phyloP scores from a whole-genome alignment of 495 filamentous ascomycete species.

The Penicillium silybi region DNA sequence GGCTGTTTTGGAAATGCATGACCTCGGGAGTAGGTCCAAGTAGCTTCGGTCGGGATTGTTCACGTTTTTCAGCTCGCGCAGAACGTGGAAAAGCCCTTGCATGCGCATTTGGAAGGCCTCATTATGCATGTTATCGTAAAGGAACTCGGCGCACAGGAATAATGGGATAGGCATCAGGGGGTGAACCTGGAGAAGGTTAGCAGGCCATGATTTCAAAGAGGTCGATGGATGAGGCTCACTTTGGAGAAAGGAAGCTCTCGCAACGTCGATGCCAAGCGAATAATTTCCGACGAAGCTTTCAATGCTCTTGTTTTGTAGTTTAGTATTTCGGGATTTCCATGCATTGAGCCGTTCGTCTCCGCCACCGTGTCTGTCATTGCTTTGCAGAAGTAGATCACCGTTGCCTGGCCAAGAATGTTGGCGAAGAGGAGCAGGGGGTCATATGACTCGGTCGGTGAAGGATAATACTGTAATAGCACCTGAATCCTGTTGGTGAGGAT shows the following conservation, averaged over 20 bases:
- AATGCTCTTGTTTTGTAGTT: not conserved
- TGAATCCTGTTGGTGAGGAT: slow-evolving; percentile 37
- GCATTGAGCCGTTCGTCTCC: not conserved
- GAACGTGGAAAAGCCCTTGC: slow-evolving; percentile 5
- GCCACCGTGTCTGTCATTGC: slow-evolving; percentile 1
- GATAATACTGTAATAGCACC: slow-evolving; percentile 10
- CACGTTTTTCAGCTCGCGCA: slow-evolving; percentile 17
- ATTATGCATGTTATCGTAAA: slow-evolving; percentile 6
- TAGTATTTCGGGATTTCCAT: not conserved
- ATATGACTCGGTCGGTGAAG: slow-evolving; percentile 19
- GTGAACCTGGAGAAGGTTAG: slow-evolving; percentile 8
- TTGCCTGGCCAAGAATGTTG: slow-evolving; percentile 41
- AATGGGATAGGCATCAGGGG: slow-evolving; percentile 17
- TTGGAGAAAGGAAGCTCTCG: slow-evolving; percentile 41
- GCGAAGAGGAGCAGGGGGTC: slow-evolving; percentile 43
- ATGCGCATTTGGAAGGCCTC: slow-evolving; percentile 7
- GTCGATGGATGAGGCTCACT: slow-evolving; percentile 3
- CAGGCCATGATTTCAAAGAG: not conserved
- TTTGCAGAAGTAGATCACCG: slow-evolving; percentile 37
- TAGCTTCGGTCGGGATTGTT: slow-evolving; percentile 19
- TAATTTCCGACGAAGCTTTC: slow-evolving; percentile 37
- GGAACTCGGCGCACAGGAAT: slow-evolving; percentile 9
- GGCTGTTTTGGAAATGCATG: slow-evolving; percentile 13
- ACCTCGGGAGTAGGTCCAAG: slow-evolving; percentile 16
- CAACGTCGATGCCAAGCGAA: slow-evolving; percentile 35